Base-by-base conservation (phyloP, 2,329 filamentous ascomycete species). In the Trichoderma atrobrunneum region DNA sequence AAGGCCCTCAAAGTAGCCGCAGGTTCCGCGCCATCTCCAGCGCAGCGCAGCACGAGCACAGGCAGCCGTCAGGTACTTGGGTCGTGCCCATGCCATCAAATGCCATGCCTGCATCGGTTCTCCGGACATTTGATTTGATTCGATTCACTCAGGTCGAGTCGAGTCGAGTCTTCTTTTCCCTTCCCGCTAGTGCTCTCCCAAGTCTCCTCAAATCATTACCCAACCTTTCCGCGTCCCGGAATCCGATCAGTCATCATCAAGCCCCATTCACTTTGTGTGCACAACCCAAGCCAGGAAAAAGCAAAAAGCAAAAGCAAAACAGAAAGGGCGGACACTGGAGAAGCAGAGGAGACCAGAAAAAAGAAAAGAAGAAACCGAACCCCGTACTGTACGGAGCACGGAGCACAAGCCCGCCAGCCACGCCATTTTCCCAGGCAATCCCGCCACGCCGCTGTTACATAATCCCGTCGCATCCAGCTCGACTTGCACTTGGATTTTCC, bases 401-500 rank as follows among this genome's bases (percentile, higher is more conserved):
- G 65, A 48, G 65, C 43, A 68, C 65, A 30, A 39, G 64, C 18
- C 56, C 12, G 64, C 71, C 71, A 72, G 71, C 71, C 71, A 72
- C 71, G 67, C 71, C 71, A 70, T 72, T 72, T 72, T 72, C 43
- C 24, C 51, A 36, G 21, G 16, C 16, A 34, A 72, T 64, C 70
- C 61, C 70, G 63, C 61, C 70, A 72, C 61, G 70, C 70, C 54
- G 54, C 54, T 32, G 71, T 72, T 72, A 72, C 71, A 72, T 72
- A 72, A 72, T 72, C 71, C 71, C 66, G 71, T 72, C 60, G 71
- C 67, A 70, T 72, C 71, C 71, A 63, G 59, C 59, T 51, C 51
- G 32, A 7, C 34, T 12, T 39, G 59, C 63, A 62, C 57, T 48
- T 72, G 28, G 24, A 61, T 56, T 68, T 59, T 67, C 51, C 64